phyloP scores from a whole-genome alignment of 2,329 filamentous ascomycete genomes.

The Sporothrix euskadiensis region DNA sequence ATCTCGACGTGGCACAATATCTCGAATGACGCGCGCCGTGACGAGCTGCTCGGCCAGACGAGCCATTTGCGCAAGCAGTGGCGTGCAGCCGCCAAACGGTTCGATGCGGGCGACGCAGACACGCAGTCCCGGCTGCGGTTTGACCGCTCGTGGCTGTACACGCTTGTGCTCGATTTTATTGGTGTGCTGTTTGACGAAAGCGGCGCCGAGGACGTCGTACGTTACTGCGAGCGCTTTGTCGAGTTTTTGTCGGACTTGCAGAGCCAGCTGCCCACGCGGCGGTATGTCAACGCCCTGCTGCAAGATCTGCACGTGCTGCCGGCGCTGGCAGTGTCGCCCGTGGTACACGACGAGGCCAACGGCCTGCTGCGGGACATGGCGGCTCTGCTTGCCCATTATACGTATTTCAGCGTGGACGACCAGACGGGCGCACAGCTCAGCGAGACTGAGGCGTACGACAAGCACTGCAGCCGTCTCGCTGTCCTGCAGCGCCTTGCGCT shows the following conservation, averaged over 20 bases:
- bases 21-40: slow-evolving; percentile 72
- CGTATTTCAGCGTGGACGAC: slow-evolving; percentile 86
- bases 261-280: slow-evolving; percentile 88
- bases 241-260: slow-evolving; percentile 89
- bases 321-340: slow-evolving; percentile 72
- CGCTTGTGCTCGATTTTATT: slow-evolving; percentile 80
- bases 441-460: slow-evolving; percentile 71
- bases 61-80: slow-evolving; percentile 83
- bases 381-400: slow-evolving; percentile 80
- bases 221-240: slow-evolving; percentile 89
- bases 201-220: slow-evolving; percentile 56
- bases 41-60: slow-evolving; percentile 69
- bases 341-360: slow-evolving; percentile 74
- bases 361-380: slow-evolving; percentile 78
- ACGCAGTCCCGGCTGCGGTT: slow-evolving; percentile 80
- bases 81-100: slow-evolving; percentile 83
- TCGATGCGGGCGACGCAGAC: slow-evolving; percentile 78
- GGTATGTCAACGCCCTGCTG: slow-evolving; percentile 87
- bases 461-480: slow-evolving; percentile 75
- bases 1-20: slow-evolving; percentile 96
- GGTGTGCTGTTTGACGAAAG: slow-evolving; percentile 64
- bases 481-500: slow-evolving; percentile 75
- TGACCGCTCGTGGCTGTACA: slow-evolving; percentile 91
- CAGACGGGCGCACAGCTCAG: slow-evolving; percentile 78
- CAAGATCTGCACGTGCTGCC: slow-evolving; percentile 82